Evolutionary conservation across 2,329 filamentous ascomycete genomes (phyloP), one percentile per base, ranked within the genome.

Genomic region (Amylocarpus encephaloides): DNA sequence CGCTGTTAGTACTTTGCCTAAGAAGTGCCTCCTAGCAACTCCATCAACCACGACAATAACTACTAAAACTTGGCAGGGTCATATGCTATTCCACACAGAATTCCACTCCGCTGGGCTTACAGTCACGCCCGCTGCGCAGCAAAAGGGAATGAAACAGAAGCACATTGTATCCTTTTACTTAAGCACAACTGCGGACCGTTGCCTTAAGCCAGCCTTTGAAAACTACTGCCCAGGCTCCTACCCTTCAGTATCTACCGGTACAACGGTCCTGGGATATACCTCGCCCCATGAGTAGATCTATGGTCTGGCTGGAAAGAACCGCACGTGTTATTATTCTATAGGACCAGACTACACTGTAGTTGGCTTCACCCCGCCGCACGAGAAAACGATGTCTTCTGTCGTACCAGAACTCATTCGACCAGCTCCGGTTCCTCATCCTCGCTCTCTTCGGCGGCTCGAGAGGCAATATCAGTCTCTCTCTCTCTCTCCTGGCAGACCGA

Each of bases 21-120:
- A 69, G 49, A 52, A 65, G 26, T 67, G 67, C 1, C 56, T 69
- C 13, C 33, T 57, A 13, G 32, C 55, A 16, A 58, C 62, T 12
- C 50, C 50, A 43, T 59, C 55, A 32, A 38, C 49, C 9, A 67
- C 68, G 10, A 58, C 51, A 12, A 43, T 79, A 71, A 38, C 65
- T 73, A 41, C 54, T 4, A 70, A 73, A 51, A 81, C 79, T 1
- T 68, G 82, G 15, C 69, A 72, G 22, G 75, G 74, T 29, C 65
- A 82, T 2, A 60, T 79, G 22, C 78, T 78, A 2, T 82, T 75
- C 58, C 72, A 70, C 42, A 66, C 71, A 3, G 71, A 82, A 52
- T 80, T 82, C 53, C 67, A 67, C 49, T 70, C 71, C 50, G 77
- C 75, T 48, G 77, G 78, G 1, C 68, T 82, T 44, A 77, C 78